Percentiles rank a stretch among this genome's conserved stretches.
Conservation (phyloP, 805 yeast species). For the Saturnispora mendoncae region DNA sequence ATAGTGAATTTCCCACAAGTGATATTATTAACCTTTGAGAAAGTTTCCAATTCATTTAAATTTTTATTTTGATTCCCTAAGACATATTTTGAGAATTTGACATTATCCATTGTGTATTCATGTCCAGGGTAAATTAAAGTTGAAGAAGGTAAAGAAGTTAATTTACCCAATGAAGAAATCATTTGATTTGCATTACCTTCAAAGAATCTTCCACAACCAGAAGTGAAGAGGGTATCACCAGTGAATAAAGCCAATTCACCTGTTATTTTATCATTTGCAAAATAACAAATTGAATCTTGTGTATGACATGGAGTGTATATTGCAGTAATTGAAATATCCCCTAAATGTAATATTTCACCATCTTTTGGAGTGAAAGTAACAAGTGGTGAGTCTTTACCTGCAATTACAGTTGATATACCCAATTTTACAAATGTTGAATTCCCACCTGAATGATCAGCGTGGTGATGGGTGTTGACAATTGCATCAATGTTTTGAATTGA, state of each 20-base stretch:
- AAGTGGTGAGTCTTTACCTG: slow-evolving; percentile 72
- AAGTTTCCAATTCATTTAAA: slow-evolving; percentile 45
- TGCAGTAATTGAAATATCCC: slow-evolving; percentile 57
- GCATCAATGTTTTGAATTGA: slow-evolving; percentile 48
- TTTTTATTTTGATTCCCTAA: slow-evolving; percentile 41
- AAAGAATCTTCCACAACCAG: slow-evolving; percentile 95
- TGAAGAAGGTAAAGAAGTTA: slow-evolving; percentile 55
- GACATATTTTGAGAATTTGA: slow-evolving; percentile 64
- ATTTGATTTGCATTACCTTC: slow-evolving; percentile 83
- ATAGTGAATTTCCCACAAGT: slow-evolving; percentile 86
- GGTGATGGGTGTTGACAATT: slow-evolving; percentile 94
- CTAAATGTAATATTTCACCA: slow-evolving; percentile 52
- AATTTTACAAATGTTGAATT: slow-evolving; percentile 37
- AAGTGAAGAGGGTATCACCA: slow-evolving; percentile 89
- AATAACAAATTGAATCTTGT: slow-evolving; percentile 90
- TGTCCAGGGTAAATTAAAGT: slow-evolving; percentile 89
- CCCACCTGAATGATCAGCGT: slow-evolving; percentile 91
- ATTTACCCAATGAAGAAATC: slow-evolving; percentile 56
- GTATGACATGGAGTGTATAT: slow-evolving; percentile 98
- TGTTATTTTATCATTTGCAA: slow-evolving; percentile 53
- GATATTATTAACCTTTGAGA: slow-evolving; percentile 45
- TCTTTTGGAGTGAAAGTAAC: slow-evolving; percentile 67
- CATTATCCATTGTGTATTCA: slow-evolving; percentile 83
- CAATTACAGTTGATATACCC: slow-evolving; percentile 58
- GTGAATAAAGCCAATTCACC: slow-evolving; percentile 74